Conservation (phyloP, 805 yeast genomes). For the Allodekkera sacchari region DNA sequence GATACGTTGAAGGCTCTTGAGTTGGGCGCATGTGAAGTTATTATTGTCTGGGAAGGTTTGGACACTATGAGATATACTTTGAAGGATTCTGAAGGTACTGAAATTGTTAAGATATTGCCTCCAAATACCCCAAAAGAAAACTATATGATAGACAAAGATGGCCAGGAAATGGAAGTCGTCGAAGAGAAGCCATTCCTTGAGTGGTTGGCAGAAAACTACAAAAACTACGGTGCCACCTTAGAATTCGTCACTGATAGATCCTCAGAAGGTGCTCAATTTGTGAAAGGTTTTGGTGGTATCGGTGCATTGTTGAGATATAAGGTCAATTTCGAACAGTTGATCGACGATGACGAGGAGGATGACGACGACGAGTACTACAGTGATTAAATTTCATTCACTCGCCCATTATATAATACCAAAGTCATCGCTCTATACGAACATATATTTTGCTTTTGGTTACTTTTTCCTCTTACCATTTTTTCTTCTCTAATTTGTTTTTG, state of each 20-base stretch:
- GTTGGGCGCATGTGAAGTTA: conserved; percentile 88
- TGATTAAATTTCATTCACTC: conserved; percentile 1
- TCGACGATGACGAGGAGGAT: conserved; percentile 69
- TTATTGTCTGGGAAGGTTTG: conserved; percentile 89
- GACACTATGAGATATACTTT: conserved; percentile 76
- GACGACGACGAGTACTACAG: conserved; percentile 11
- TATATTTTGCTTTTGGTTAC: conserved; percentile 2
- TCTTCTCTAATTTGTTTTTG: not conserved
- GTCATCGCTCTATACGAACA: not conserved
- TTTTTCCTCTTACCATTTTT: conserved; percentile 4
- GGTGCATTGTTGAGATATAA: conserved; percentile 96
- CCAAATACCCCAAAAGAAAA: conserved; percentile 71
- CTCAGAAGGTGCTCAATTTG: conserved; percentile 98
- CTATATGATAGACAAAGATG: conserved; percentile 72
- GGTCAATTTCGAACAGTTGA: conserved; percentile 93
- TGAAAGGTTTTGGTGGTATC: conserved; percentile 96
- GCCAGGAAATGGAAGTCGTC: conserved; percentile 84
- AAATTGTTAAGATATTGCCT: conserved; percentile 61
- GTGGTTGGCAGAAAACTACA: conserved; percentile 97
- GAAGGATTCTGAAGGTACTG: conserved; percentile 75
- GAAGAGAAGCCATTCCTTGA: conserved; percentile 83
- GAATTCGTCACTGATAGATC: conserved; percentile 97
- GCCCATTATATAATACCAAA: not conserved
- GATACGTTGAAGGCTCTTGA: conserved; percentile 96
- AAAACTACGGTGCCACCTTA: conserved; percentile 86